Percentiles rank a stretch among this genome's conserved stretches.
Evolutionary conservation across 768 basidiomycete species (phyloP).

Genomic region (Rhodosporidiobolus sp.): DNA sequence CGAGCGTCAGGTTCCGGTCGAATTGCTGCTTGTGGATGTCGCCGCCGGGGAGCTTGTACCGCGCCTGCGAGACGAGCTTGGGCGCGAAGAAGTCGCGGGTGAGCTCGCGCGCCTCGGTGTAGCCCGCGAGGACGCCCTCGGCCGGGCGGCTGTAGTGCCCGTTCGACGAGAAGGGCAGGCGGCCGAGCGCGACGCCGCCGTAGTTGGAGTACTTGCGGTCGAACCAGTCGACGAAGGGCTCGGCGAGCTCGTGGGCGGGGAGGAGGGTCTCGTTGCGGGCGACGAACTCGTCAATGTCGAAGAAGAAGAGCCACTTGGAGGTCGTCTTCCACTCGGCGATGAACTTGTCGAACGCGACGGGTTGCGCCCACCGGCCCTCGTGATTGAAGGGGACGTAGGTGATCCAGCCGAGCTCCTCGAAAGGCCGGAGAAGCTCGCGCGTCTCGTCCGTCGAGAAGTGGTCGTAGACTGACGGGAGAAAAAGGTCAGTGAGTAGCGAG

Average conservation of each 20-base stretch:
- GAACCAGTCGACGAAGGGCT: background rate
- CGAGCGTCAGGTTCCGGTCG: background rate
- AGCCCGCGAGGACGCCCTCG: background rate
- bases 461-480: constrained; percentile 15
- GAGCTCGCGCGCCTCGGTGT: background rate
- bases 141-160: background rate
- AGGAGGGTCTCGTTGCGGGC: background rate
- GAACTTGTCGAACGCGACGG: background rate
- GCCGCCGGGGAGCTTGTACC: background rate
- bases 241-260: background rate
- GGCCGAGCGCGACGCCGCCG: constrained; percentile 7
- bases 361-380: background rate
- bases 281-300: constrained; percentile 21
- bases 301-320: constrained; percentile 9
- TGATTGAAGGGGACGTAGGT: background rate
- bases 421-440: background rate
- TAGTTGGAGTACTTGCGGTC: background rate
- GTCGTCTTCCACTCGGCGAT: background rate
- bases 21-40: background rate
- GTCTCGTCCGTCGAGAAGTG: background rate
- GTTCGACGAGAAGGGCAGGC: background rate
- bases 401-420: constrained; percentile 16
- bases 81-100: constrained; percentile 8
- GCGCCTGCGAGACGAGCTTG: background rate
- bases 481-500: too few relatives aligned